phyloP scores from a whole-genome alignment of 2,329 filamentous ascomycete genomes.

The Botryotinia calthae region DNA sequence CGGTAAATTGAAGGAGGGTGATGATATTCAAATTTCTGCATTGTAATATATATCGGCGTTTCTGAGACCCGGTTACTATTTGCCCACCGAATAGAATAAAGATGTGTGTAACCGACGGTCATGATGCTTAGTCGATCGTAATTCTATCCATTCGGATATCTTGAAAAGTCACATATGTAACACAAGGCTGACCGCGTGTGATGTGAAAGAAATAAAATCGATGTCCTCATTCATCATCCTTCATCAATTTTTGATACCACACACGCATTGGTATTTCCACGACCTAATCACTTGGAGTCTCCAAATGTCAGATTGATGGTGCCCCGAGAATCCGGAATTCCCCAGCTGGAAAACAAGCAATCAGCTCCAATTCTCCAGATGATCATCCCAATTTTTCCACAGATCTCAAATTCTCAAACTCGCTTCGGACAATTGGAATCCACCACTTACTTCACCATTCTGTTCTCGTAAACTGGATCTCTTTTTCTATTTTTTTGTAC shows the following conservation, averaged over 20 bases:
- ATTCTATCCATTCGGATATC: background rate
- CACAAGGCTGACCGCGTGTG: constrained; percentile 10
- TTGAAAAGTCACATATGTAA: background rate
- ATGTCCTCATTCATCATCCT: background rate
- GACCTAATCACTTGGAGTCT: constrained; percentile 4
- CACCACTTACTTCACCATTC: background rate
- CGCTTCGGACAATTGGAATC: background rate
- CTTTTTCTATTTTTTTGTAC: background rate
- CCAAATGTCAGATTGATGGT: background rate
- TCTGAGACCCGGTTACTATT: background rate
- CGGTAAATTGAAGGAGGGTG: constrained; percentile 4
- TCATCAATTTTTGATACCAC: background rate
- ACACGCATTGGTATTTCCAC: background rate
- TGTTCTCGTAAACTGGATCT: constrained; percentile 5
- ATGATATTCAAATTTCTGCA: background rate
- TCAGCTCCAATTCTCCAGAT: constrained; percentile 19
- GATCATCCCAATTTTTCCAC: constrained; percentile 13
- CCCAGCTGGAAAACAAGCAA: constrained; percentile 3
- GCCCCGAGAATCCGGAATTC: constrained; percentile 11
- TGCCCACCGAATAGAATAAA: background rate
- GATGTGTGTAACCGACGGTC: background rate
- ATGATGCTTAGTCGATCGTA: background rate
- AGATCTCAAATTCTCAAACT: constrained; percentile 2
- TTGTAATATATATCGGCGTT: background rate
- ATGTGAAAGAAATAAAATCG: background rate